Evolutionary conservation across 2,329 filamentous ascomycete genomes (phyloP).

Genomic region (Pestalotiopsis sp.): DNA sequence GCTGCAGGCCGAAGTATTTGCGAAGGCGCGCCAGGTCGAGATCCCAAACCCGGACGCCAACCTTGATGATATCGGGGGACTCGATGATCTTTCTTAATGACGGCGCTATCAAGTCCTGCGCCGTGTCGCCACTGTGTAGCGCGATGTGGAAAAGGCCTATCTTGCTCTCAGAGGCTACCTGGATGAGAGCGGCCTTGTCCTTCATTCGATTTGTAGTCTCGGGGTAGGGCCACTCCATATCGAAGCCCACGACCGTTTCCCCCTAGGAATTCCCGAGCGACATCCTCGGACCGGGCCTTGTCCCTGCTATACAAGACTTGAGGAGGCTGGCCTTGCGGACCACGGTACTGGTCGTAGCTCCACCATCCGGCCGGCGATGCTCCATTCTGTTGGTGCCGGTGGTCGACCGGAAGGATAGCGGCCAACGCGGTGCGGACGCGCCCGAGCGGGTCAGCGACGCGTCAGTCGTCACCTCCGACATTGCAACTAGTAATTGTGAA

Average conservation of each 20-base stretch:
- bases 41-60: constrained; percentile 23
- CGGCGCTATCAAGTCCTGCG: constrained; percentile 27
- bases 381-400: background rate
- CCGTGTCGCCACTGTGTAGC: constrained; percentile 23
- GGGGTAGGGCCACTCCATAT: constrained; percentile 29
- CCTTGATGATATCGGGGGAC: constrained; percentile 24
- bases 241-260: constrained; percentile 28
- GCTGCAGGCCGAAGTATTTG: constrained; percentile 20
- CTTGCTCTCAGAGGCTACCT: constrained; percentile 26
- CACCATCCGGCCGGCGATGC: background rate
- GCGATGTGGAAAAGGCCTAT: constrained; percentile 29
- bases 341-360: constrained; percentile 17
- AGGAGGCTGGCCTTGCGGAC: constrained; percentile 14
- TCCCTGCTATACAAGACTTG: constrained; percentile 22
- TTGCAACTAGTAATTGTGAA: background rate
- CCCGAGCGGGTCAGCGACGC: background rate
- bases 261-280: constrained; percentile 25
- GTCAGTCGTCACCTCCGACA: background rate
- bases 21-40: constrained; percentile 24
- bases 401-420: background rate
- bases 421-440: background rate
- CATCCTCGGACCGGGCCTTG: constrained; percentile 19
- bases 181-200: constrained; percentile 27
- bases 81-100: constrained; percentile 27
- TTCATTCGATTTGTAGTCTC: constrained; percentile 16